Evolutionary conservation across 2,329 filamentous ascomycete species (phyloP).

Genomic region (Lojkania enalia): DNA sequence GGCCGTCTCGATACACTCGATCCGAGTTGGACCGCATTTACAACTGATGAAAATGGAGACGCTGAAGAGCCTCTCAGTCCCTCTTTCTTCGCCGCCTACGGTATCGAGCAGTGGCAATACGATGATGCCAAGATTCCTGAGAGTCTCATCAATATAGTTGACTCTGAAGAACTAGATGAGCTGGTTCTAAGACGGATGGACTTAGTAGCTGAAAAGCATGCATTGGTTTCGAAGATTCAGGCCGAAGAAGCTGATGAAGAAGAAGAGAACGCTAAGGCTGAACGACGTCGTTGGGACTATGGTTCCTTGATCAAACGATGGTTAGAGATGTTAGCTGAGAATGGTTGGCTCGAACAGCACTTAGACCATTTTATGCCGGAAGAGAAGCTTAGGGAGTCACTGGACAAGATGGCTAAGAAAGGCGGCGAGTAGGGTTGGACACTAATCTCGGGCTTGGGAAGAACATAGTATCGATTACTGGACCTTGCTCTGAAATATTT

Average conservation of each 20-base stretch:
- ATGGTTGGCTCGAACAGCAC: conserved; percentile 57
- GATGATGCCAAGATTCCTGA: conserved; percentile 15
- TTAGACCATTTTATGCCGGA: conserved; percentile 25
- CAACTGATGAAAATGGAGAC: conserved; percentile 28
- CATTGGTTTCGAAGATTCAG: conserved; percentile 46
- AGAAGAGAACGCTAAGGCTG: conserved; percentile 58
- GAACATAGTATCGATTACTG: no score
- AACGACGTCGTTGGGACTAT: conserved; percentile 67
- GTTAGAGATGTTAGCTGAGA: conserved; percentile 69
- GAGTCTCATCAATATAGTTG: conserved; percentile 20
- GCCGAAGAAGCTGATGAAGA: conserved; percentile 53
- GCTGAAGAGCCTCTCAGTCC: conserved; percentile 14
- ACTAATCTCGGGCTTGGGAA: no score
- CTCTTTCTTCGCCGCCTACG: conserved; percentile 16
- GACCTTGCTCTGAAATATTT: no score
- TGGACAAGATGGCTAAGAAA: no score
- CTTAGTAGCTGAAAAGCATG: conserved; percentile 27
- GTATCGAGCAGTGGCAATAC: conserved; percentile 21
- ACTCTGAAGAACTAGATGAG: conserved; percentile 20
- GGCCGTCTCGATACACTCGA: conserved; percentile 43
- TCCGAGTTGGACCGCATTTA: conserved; percentile 51
- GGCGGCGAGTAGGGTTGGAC: no score
- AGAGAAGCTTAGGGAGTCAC: conserved; percentile 1
- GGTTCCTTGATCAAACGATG: conserved; percentile 69
- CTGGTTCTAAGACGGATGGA: conserved; percentile 24